phyloP scores from a whole-genome alignment of 257 asterid genomes.

The Prunella vulgaris region DNA sequence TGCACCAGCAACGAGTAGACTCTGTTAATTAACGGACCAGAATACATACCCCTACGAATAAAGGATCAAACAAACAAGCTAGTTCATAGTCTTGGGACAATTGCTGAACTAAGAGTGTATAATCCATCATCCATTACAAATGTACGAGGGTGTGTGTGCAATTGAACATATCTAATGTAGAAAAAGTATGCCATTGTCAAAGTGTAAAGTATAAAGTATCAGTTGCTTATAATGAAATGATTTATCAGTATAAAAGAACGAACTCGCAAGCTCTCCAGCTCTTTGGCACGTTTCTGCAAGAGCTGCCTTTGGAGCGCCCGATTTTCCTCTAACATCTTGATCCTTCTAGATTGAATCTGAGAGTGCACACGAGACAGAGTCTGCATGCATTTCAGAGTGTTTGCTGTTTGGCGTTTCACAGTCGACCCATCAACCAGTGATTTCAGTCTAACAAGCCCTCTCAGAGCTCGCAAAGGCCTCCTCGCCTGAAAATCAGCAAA shows the following conservation, averaged over 20 bases:
- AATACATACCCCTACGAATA: neutral
- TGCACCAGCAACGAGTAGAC: constrained; percentile 25
- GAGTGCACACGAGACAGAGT: constrained; percentile 70
- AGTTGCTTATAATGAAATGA: neutral
- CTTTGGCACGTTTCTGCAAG: constrained; percentile 77
- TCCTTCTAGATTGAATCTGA: constrained; percentile 70
- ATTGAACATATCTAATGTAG: neutral
- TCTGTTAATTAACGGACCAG: neutral
- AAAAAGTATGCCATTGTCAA: no score
- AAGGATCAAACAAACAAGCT: neutral
- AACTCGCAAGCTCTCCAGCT: constrained; percentile 81
- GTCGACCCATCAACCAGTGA: constrained; percentile 72
- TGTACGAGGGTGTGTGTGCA: neutral
- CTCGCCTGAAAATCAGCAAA: constrained; percentile 60
- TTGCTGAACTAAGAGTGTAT: neutral
- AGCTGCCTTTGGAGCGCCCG: constrained; percentile 80
- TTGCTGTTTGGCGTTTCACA: constrained; percentile 69
- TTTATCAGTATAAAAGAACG: constrained; percentile 28
- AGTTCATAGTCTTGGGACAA: no score
- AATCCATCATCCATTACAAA: no score
- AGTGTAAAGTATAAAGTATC: neutral
- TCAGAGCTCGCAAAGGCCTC: constrained; percentile 71
- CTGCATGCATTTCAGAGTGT: constrained; percentile 71
- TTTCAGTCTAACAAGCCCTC: constrained; percentile 86
- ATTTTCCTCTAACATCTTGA: constrained; percentile 73